Conservation (phyloP, 768 basidiomycete species). For the Imleria badia region DNA sequence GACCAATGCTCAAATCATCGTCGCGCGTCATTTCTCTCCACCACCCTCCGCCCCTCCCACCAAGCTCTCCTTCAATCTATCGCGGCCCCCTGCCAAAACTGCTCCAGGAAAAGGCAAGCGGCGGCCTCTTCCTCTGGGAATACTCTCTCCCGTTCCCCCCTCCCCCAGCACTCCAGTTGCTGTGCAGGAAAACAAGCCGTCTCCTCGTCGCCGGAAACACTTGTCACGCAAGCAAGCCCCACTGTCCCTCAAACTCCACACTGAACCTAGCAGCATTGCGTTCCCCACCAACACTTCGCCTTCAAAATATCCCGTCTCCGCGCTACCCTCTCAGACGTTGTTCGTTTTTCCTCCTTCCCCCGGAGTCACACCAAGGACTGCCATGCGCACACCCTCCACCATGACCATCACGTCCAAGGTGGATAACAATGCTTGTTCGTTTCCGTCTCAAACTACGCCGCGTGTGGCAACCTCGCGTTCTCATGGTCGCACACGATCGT, state of each 20-base stretch:
- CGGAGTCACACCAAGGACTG: constrained; percentile 42
- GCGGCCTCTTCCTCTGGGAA: constrained; percentile 58
- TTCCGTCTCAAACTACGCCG: constrained; percentile 63
- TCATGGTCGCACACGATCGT: constrained; percentile 68
- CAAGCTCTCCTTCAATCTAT: constrained; percentile 53
- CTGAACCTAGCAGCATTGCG: constrained; percentile 24
- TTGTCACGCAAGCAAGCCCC: constrained; percentile 55
- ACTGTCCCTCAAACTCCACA: constrained; percentile 54
- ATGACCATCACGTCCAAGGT: constrained; percentile 76
- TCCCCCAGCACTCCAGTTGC: constrained; percentile 61
- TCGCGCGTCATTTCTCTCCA: constrained; percentile 15
- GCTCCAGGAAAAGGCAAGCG: constrained; percentile 55
- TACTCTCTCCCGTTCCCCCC: constrained; percentile 70
- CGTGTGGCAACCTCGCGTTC: constrained; percentile 67
- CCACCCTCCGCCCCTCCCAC: constrained; percentile 58
- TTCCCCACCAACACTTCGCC: constrained; percentile 26
- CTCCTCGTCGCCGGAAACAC: constrained; percentile 45
- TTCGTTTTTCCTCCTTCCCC: constrained; percentile 87
- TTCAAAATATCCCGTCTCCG: constrained; percentile 27
- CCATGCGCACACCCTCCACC: constrained; percentile 69
- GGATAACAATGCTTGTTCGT: constrained; percentile 44
- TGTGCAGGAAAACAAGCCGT: constrained; percentile 29
- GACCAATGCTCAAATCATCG: constrained; percentile 26
- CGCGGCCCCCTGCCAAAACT: constrained; percentile 41
- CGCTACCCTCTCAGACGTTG: constrained; percentile 75